Conservation (phyloP, 1,139 yeast genomes). For the Yamadazyma blattariae region DNA sequence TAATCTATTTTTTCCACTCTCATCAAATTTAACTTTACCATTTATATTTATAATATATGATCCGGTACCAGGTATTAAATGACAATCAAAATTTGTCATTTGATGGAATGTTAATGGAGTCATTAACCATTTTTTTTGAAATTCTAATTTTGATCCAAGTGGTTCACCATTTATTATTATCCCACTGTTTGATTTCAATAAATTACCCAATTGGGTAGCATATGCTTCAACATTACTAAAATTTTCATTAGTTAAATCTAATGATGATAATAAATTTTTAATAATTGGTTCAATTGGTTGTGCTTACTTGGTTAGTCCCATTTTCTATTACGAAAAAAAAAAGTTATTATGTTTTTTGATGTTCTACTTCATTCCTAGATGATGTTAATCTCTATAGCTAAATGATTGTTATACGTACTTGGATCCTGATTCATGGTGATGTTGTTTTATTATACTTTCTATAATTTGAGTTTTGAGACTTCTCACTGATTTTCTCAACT, state of each 20-base stretch:
- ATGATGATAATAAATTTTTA: conserved; percentile 34
- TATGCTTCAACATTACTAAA: conserved; percentile 45
- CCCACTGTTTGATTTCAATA: conserved; percentile 43
- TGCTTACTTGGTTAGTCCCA: conserved; percentile 20
- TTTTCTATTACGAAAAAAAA: no score
- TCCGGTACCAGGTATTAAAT: conserved; percentile 68
- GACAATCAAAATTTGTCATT: conserved; percentile 61
- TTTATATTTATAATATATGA: conserved; percentile 52
- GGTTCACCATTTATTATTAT: conserved; percentile 69
- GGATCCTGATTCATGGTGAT: conserved; percentile 21
- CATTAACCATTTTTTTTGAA: conserved; percentile 63
- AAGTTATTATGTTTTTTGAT: no score
- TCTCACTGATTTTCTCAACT: no score
- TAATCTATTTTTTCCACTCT: conserved; percentile 60
- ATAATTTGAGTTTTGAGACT: no score
- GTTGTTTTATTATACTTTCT: not conserved
- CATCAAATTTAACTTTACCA: conserved; percentile 72
- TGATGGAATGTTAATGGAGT: conserved; percentile 64
- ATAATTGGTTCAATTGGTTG: conserved; percentile 46
- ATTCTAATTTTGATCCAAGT: conserved; percentile 49
- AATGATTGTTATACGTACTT: conserved; percentile 22
- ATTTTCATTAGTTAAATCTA: conserved; percentile 30
- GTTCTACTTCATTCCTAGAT: no score
- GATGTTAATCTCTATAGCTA: no score
- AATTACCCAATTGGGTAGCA: conserved; percentile 50